Base-by-base conservation (phyloP, 441 rosid species). In the Mallotus japonicus region DNA sequence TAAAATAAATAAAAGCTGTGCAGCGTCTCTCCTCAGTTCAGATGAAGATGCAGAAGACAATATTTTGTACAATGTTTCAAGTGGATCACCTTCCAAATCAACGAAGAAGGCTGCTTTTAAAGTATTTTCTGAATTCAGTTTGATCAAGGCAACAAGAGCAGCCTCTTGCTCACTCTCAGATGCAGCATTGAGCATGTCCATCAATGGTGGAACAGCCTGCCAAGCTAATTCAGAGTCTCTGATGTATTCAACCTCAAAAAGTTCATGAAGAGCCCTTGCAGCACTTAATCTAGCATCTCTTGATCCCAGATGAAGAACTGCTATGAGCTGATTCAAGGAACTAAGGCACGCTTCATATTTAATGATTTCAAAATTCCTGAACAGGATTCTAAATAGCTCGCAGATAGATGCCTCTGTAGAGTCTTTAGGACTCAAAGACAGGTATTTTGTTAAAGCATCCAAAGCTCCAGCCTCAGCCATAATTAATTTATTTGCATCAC, bases 381-480 rank as follows among this genome's bases (percentile, higher is more conserved):
- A 95, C 55, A 95, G 79, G 66, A 89, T 87, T 76, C 92, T 85
- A 73, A 95, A 76, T 51, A 95, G 79, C 70, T 91, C 90, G 51
- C 87, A 76, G 77, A 92, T 85, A 15, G 81, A 75, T 59, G 86
- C 85, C 83, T 89, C 97, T 6, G 90, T 87, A 5, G 92, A 87
- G 84, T 95, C 95, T 72, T 84, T 91, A 75, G 90, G 93, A 83
- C 96, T 85, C 82, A 84, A 80, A 63, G 99, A 92, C 64, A 95
- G 84, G 82, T 89, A 92, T 78, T 84, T 88, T 5, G 96, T 79
- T 72, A 95, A 85, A 64, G 89, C 91, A 80, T 92, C 94, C 6
- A 92, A 76, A 77, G 88, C 97, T 80, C 97, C 99, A 75, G 92
- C 90, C 82, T 95, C 97, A 68, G 87, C 93, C 80, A 91, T 87